Evolutionary conservation across 495 filamentous ascomycete genomes (phyloP).

Genomic region (Daldinia grandis): DNA sequence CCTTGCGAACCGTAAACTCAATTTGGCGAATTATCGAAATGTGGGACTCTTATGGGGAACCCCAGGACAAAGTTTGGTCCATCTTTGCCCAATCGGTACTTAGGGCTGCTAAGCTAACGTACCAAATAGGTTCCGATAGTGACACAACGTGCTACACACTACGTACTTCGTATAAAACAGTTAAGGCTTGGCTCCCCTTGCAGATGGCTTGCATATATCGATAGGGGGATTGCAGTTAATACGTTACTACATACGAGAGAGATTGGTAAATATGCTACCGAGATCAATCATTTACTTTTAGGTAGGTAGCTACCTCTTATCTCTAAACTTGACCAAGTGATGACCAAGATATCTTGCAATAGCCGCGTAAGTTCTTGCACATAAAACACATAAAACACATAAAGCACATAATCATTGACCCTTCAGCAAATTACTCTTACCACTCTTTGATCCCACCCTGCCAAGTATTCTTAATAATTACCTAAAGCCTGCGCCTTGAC

Average conservation of each 20-base stretch:
- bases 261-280: not conserved
- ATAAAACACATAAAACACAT: not conserved
- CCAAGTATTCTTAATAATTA: not conserved
- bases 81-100: constrained; percentile 29
- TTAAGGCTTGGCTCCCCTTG: not conserved
- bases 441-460: not conserved
- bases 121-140: not conserved
- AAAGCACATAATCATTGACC: not conserved
- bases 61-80: constrained; percentile 17
- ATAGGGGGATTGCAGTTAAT: not conserved
- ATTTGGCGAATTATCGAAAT: not conserved
- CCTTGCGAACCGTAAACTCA: not conserved
- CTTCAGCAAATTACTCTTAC: not conserved
- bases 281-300: not conserved
- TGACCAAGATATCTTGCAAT: not conserved
- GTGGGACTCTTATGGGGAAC: constrained; percentile 26
- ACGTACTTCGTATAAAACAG: not conserved
- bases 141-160: not conserved
- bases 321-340: not conserved
- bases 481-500: not conserved
- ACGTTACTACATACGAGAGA: not conserved
- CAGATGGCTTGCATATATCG: not conserved
- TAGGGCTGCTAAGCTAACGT: not conserved
- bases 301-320: too few species aligned
- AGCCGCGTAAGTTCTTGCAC: not conserved